Evolutionary conservation across 2,329 filamentous ascomycete genomes (phyloP).

Genomic region (Onygenales sp.): DNA sequence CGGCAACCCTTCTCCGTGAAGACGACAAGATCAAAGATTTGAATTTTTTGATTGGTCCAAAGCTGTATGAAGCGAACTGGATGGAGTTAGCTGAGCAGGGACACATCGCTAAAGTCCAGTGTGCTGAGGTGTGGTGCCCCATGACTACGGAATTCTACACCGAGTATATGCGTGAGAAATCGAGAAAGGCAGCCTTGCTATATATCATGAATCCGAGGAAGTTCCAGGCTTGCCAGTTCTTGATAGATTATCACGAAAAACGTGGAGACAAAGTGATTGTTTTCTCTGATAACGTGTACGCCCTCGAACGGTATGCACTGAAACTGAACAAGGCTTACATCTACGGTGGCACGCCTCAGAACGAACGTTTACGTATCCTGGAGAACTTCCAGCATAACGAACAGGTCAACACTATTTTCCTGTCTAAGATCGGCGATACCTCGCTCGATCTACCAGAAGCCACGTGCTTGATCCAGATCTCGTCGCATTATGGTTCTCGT

Average conservation of each 20-base stretch:
- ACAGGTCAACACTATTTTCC: slow-evolving; percentile 80
- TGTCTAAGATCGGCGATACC: slow-evolving; percentile 96
- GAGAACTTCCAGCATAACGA: slow-evolving; percentile 95
- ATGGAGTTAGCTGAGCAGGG: slow-evolving; percentile 96
- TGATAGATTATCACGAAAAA: slow-evolving; percentile 96
- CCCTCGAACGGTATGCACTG: slow-evolving; percentile 72
- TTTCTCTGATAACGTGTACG: slow-evolving; percentile 95
- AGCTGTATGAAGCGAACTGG: slow-evolving; percentile 98
- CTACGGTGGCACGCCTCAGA: slow-evolving; percentile 77
- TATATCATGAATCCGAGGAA: slow-evolving; percentile 98
- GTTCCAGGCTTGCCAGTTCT: slow-evolving; percentile 91
- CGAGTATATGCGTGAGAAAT: slow-evolving; percentile 70
- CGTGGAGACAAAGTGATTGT: slow-evolving; percentile 97
- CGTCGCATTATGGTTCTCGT: slow-evolving; percentile 92
- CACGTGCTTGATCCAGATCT: slow-evolving; percentile 94
- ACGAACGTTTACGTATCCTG: slow-evolving; percentile 75
- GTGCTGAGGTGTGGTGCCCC: slow-evolving; percentile 96
- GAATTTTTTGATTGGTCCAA: slow-evolving; percentile 95
- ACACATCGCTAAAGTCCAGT: slow-evolving; percentile 94
- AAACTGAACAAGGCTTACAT: slow-evolving; percentile 84
- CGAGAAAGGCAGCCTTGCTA: slow-evolving; percentile 58
- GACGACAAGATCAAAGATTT: slow-evolving; percentile 97
- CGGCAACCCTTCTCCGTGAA: slow-evolving; percentile 85
- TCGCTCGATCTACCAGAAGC: slow-evolving; percentile 96
- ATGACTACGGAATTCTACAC: slow-evolving; percentile 99